These are phyloP conservation scores for Fraxinus paxiana DNA, from an alignment of 305 asterid genomes.

Conservation along the genomic window DNA sequence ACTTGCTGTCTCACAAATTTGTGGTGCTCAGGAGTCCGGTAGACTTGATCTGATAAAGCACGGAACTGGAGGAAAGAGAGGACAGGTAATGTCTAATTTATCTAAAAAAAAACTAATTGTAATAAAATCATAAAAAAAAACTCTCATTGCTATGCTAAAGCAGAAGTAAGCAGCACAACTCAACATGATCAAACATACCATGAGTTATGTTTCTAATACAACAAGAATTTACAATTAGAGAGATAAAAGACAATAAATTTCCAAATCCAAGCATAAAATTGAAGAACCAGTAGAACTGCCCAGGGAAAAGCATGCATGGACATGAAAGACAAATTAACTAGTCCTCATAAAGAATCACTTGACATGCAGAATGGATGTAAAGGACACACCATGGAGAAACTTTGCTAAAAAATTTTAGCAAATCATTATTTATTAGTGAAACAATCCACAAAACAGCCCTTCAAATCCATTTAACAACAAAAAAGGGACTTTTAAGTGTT, in stretches of 20 bases:
- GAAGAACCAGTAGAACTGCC: background rate
- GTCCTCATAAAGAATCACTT: background rate
- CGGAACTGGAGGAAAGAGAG: conserved; percentile 60
- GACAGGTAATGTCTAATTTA: background rate
- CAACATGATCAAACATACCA: background rate
- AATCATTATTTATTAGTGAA: background rate
- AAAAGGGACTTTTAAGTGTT: background rate
- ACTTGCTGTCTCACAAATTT: conserved; percentile 83
- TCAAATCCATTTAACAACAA: background rate
- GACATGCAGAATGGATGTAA: background rate
- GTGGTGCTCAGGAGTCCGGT: conserved; percentile 89
- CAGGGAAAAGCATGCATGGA: background rate
- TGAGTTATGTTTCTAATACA: background rate
- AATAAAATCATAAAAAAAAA: background rate
- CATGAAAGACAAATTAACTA: background rate
- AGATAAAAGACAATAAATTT: background rate
- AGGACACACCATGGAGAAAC: background rate
- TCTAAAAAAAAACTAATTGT: background rate
- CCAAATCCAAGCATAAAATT: background rate
- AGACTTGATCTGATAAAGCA: conserved; percentile 92
- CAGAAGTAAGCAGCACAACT: background rate
- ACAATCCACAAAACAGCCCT: background rate
- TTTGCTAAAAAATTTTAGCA: background rate
- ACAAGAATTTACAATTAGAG: background rate
- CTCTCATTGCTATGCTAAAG: background rate